Evolutionary conservation across 305 asterid genomes (phyloP), one percentile per base, ranked within the genome.

Genomic region (Solanum chacoense): DNA sequence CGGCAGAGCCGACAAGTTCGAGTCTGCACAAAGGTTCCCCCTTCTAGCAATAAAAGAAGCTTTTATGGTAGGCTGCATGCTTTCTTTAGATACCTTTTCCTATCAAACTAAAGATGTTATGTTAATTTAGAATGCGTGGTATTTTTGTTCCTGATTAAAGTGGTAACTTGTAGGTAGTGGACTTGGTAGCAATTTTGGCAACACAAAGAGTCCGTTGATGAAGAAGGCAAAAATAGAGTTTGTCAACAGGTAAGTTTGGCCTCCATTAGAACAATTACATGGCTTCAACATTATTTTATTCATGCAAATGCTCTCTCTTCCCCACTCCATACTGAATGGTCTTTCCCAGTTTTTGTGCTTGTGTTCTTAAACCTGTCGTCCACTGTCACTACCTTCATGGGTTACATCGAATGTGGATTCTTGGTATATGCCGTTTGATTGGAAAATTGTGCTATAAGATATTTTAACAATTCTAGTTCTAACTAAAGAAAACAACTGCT

Each of bases 201-300:
- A 91, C 93, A 93, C 98, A 38, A 98, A 94, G 92, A 94, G 98
- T 89, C 88, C 88, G 92, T 90, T 98, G 91, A 91, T 97, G 99
- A 98, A 96, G 97, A 96, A 96, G 93, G 95, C 99, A 84, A 98
- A 94, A 93, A 59, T 92, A 31, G 99, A 98, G 35, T 98, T 92
- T 88, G 59, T 95, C 78, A 98, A 94, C 93, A 93, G 99, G 98
- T 95, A 90, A 88, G 28, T 88, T 83, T 73, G 42, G 77, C 67
- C 88, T 24, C 86, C 65, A 22, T 76, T 50, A 42, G 74, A 87
- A 74, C 73, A 31, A 14, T 38, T 38, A 71, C 65, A 50, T 85
- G 38, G 35, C 24, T 65, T 59, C 34, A 37, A 16, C 29, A n/a
- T n/a, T 85, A 90, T 80, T 81, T 28, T n/a, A 37, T 65, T 37